Evolutionary conservation across 1,284 basidiomycete genomes (phyloP), one percentile per base, ranked within the genome.

Genomic region (Mycena sp.): DNA sequence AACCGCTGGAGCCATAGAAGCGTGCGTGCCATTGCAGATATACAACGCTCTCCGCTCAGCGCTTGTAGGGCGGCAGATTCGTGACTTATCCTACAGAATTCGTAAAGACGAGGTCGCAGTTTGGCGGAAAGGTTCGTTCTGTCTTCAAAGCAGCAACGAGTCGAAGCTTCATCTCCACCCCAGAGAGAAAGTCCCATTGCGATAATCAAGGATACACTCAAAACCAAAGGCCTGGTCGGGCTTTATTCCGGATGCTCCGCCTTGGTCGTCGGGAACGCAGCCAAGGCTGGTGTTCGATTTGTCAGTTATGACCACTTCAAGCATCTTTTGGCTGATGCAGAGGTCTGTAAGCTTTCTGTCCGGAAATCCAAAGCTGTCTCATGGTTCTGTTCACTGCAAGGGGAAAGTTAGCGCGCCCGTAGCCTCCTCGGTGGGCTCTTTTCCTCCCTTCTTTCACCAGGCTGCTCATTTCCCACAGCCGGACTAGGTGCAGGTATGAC

Each of bases 241-340:
- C 81, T 97, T 11, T 96, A 96, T 68, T 92, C 94, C 1, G 95
- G 94, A 72, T 95, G 93, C 70, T 86, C 85, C 19, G 96, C 96
- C 0, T 83, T 98, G 19, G 87, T 97, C 4, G 83, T 94, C n/a
- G 96, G 96, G 5, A 98, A 98, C 74, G 86, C 95, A 0, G 76
- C 87, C 69, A 98, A 98, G 80, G 96, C 96, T 2, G 96, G 95
- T 7, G 96, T 99, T 44, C 86, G 97, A 28, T 99, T 99, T 77
- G 87, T 98, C 53, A 93, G 90, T 68, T 99, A 99, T 78, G 96
- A 99, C 74, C 86, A 92, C 74, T 97, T 97, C 82, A 99, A 99
- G 80, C 81, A 83, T 43, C 77, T 90, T 71, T 78, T 99, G 56
- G 92, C 92, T 49, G 95, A 99, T 76, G 73, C 87, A 11, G 83